These are phyloP conservation scores for Aegilops speltoides DNA, from an alignment of 176 grass and related monocot genomes.

Conservation along the genomic window DNA sequence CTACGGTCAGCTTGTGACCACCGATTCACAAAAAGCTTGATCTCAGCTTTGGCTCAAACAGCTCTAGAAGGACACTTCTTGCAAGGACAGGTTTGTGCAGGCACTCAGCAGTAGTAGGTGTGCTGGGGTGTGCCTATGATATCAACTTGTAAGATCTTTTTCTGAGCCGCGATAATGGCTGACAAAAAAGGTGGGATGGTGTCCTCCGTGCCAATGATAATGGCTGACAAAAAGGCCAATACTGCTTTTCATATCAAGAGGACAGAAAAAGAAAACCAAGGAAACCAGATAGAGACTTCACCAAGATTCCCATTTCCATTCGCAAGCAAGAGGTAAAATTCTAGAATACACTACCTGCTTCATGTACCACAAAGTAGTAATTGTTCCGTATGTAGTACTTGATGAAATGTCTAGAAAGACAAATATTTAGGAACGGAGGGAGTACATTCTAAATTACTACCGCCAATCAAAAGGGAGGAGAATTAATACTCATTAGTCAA, in stretches of 20 bases:
- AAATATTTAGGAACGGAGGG: too few relatives aligned
- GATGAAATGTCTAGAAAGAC: too few relatives aligned
- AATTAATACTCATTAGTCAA: neutral
- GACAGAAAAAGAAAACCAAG: conserved; percentile 30
- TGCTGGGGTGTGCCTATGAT: conserved; percentile 16
- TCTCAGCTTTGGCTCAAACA: conserved; percentile 33
- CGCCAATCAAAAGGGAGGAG: neutral
- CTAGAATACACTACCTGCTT: neutral
- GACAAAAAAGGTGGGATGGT: conserved; percentile 47
- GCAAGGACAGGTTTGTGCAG: conserved; percentile 23
- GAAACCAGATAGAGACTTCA: conserved; percentile 43
- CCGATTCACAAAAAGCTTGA: conserved; percentile 15
- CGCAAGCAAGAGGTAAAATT: conserved; percentile 13
- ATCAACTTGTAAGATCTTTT: conserved; percentile 46
- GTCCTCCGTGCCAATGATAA: conserved; percentile 62
- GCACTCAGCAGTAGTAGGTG: conserved; percentile 21
- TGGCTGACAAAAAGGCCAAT: conserved; percentile 47
- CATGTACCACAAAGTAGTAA: neutral
- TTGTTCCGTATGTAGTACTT: too few relatives aligned
- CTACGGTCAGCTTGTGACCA: conserved; percentile 34
- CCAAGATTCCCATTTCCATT: conserved; percentile 38
- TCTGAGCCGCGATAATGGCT: conserved; percentile 39
- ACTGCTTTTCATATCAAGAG: conserved; percentile 40
- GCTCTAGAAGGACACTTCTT: conserved; percentile 29
- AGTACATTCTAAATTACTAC: neutral